These are phyloP conservation scores for Houttuynia cordata DNA, from an alignment of 164 flowering plant genomes.

Conservation along the genomic window DNA sequence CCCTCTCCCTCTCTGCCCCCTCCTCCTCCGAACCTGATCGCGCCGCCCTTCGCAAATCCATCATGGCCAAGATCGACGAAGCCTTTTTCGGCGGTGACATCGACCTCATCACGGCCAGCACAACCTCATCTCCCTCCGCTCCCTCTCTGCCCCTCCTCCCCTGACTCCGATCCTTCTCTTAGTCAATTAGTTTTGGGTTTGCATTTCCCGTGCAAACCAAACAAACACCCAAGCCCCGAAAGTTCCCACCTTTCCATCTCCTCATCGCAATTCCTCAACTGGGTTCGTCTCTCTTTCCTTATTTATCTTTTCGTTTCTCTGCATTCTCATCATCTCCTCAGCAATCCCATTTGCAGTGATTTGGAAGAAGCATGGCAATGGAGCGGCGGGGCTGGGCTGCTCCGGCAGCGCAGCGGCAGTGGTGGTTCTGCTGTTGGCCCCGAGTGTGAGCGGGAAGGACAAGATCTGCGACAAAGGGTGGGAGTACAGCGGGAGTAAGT, in stretches of 20 bases:
- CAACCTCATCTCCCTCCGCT: no score
- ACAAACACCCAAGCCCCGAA: neutral
- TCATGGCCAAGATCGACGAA: no score
- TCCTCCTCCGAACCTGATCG: no score
- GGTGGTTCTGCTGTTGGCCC: no score
- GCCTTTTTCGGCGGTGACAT: no score
- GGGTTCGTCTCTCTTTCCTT: no score
- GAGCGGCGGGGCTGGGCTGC: neutral
- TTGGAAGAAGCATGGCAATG: neutral
- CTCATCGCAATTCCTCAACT: neutral
- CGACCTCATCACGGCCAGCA: no score
- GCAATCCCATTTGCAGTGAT: neutral
- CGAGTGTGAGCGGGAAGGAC: conserved; percentile 4
- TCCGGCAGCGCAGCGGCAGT: neutral
- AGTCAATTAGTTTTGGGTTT: no score
- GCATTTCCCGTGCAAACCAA: neutral
- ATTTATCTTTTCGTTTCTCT: neutral
- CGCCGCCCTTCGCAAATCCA: no score
- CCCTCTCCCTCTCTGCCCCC: no score
- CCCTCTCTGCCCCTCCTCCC: no score
- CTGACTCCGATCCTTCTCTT: no score
- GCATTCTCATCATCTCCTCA: neutral
- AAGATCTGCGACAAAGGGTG: conserved; percentile 58
- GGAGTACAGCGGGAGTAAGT: conserved; percentile 53
- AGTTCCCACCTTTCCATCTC: neutral